Evolutionary conservation across 768 basidiomycete species (phyloP).

Genomic region (Atractiella rhizophila): DNA sequence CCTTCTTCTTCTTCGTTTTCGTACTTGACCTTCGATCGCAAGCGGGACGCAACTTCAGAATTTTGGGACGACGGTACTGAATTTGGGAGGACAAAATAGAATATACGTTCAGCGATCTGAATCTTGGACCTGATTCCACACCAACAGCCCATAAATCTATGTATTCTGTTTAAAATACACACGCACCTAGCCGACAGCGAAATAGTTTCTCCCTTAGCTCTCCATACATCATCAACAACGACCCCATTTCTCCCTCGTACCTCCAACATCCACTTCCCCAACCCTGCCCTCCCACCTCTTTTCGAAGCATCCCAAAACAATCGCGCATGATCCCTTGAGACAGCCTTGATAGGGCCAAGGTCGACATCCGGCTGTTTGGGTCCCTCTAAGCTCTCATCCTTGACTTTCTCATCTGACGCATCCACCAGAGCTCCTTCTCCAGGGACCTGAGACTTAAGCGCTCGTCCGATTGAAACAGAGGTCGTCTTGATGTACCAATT

Average conservation of each 20-base stretch:
- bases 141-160: neutral
- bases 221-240: constrained; percentile 96
- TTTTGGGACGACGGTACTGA: constrained; percentile 1
- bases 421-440: too few species aligned
- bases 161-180: neutral
- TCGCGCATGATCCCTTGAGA: constrained; percentile 85
- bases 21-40: constrained; percentile 5
- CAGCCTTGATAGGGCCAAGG: constrained; percentile 84
- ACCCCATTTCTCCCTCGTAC: constrained; percentile 93
- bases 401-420: neutral
- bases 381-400: neutral
- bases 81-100: constrained; percentile 72
- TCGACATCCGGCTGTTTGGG: constrained; percentile 33
- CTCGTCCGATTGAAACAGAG: constrained; percentile 79
- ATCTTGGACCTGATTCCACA: constrained; percentile 45
- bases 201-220: constrained; percentile 62
- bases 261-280: constrained; percentile 48
- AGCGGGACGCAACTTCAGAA: neutral
- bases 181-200: constrained; percentile 55
- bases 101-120: constrained; percentile 88
- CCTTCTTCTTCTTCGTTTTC: neutral
- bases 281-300: constrained; percentile 1
- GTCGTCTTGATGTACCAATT: constrained; percentile 94
- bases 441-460: too few species aligned
- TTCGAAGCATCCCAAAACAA: constrained; percentile 77